Percentiles rank a stretch among this genome's conserved stretches.
Conservation (phyloP, 2,329 filamentous ascomycete species). For the Paraphaeosphaeria minitans region DNA sequence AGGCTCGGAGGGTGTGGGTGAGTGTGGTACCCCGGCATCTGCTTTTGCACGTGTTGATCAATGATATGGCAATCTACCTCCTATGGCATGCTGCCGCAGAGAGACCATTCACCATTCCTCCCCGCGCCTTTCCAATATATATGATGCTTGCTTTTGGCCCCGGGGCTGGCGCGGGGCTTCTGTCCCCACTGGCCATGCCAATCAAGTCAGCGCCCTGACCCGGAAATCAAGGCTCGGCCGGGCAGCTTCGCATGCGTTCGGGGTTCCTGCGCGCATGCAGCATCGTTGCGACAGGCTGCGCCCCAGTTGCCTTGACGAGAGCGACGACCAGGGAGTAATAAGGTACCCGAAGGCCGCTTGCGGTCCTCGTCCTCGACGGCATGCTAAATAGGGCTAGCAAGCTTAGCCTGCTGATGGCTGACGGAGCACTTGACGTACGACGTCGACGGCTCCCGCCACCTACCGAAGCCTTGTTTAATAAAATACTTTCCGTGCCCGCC, state of each 20-base stretch:
- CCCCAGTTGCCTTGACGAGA: slow-evolving; percentile 6
- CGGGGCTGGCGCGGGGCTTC: slow-evolving; percentile 3
- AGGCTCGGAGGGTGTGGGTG: not conserved
- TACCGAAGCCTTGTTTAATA: slow-evolving; percentile 7
- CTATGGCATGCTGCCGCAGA: not conserved
- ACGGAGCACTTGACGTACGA: slow-evolving; percentile 13
- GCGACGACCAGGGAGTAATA: slow-evolving; percentile 8
- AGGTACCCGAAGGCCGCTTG: too few species aligned
- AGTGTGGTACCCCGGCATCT: not conserved
- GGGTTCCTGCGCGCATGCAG: slow-evolving; percentile 9
- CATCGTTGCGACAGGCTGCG: not conserved
- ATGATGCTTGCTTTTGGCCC: not conserved
- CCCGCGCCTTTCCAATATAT: not conserved
- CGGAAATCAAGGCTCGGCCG: slow-evolving; percentile 1
- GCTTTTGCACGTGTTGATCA: not conserved
- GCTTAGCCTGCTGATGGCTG: slow-evolving; percentile 9
- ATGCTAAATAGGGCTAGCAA: slow-evolving; percentile 2
- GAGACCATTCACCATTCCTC: not conserved
- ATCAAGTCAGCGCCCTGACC: not conserved
- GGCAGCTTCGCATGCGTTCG: slow-evolving; percentile 4
- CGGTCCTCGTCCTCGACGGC: not conserved
- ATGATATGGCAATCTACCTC: too few species aligned
- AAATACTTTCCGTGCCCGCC: slow-evolving; percentile 6
- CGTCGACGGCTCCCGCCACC: slow-evolving; percentile 9
- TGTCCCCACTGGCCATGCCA: not conserved